These are phyloP conservation scores for Oehlia diaphana DNA, from an alignment of 192 early-diverging fungal genomes.

Conservation along the genomic window DNA sequence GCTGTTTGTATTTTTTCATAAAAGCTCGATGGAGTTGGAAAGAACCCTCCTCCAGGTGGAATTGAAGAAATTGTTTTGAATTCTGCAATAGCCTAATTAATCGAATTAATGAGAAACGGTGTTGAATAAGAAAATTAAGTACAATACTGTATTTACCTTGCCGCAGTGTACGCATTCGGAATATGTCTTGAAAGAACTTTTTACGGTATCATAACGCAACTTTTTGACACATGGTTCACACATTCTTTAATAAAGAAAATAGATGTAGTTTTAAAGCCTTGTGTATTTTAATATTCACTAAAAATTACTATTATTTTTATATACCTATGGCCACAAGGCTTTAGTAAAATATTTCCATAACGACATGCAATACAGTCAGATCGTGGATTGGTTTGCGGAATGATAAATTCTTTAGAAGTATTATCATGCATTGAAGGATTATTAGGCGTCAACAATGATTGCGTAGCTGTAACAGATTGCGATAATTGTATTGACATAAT, in stretches of 20 bases:
- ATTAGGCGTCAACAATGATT: background rate
- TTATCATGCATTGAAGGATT: background rate
- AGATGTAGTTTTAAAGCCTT: background rate
- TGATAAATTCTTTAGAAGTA: background rate
- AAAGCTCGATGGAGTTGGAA: background rate
- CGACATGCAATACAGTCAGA: constrained; percentile 10
- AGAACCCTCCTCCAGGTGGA: background rate
- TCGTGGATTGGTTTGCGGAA: background rate
- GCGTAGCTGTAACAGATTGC: background rate
- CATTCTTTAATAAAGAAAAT: constrained; percentile 17
- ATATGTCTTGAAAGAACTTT: constrained; percentile 19
- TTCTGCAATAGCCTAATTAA: constrained; percentile 5
- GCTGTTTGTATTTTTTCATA: background rate
- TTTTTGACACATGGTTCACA: constrained; percentile 23
- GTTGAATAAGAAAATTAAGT: background rate
- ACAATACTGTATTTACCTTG: background rate
- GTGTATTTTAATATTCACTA: background rate
- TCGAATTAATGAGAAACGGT: background rate
- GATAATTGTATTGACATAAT: background rate
- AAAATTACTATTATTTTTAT: background rate
- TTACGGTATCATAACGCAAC: constrained; percentile 16
- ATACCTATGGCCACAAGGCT: constrained; percentile 27
- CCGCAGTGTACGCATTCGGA: constrained; percentile 20
- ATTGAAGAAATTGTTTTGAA: constrained; percentile 3
- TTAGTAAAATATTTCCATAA: constrained; percentile 18